These are phyloP conservation scores for Epichloe uncinata DNA, from an alignment of 2,329 filamentous ascomycete species.

Conservation along the genomic window DNA sequence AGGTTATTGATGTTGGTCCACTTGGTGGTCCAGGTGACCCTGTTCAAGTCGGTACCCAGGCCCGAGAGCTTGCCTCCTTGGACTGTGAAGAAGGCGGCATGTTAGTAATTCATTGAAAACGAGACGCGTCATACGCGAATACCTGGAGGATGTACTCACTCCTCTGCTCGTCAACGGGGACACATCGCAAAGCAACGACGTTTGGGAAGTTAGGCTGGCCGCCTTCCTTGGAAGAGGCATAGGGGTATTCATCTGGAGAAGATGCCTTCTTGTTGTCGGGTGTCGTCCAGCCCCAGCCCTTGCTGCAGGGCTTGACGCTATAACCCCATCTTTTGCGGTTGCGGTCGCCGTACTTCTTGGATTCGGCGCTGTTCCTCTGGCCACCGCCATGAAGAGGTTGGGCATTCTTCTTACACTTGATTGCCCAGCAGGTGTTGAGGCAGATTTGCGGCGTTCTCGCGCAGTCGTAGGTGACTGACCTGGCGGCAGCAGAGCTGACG, in stretches of 20 bases:
- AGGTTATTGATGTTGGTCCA: background rate
- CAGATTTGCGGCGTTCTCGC: background rate
- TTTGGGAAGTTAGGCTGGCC: background rate
- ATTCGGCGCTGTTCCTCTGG: background rate
- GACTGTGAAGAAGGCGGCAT: background rate
- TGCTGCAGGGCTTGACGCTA: background rate
- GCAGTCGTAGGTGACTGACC: background rate
- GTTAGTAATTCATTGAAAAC: background rate
- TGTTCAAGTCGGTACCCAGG: background rate
- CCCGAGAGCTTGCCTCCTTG: background rate
- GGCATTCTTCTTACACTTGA: background rate
- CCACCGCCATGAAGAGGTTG: background rate
- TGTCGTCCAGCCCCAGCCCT: background rate
- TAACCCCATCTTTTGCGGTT: background rate
- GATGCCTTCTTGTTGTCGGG: background rate
- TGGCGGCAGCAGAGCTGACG: background rate
- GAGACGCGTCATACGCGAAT: too few relatives aligned
- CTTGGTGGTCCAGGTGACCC: background rate
- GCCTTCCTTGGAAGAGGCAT: background rate
- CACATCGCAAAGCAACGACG: background rate
- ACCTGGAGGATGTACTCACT: background rate
- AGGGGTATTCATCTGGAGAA: conserved; percentile 1
- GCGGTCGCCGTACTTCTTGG: background rate
- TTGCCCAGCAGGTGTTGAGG: conserved; percentile 1
- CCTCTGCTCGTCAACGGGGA: background rate